Evolutionary conservation across 1,284 basidiomycete species (phyloP).

Genomic region (Irpex sp.): DNA sequence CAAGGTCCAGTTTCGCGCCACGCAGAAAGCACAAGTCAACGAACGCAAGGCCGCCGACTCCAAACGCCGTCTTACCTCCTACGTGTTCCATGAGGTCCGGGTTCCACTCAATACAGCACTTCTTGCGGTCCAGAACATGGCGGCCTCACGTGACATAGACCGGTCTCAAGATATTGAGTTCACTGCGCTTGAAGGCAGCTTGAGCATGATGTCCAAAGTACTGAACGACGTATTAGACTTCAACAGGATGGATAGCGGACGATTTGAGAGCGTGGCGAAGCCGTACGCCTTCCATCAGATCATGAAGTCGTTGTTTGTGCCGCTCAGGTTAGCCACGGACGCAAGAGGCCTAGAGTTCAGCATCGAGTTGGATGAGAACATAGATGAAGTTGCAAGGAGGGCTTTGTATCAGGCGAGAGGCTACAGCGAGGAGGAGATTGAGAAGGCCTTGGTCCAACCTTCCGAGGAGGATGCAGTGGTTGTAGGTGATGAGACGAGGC

Average conservation of each 20-base stretch:
- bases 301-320: slow-evolving; percentile 77
- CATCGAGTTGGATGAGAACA: slow-evolving; percentile 67
- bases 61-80: slow-evolving; percentile 79
- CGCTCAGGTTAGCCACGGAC: slow-evolving; percentile 72
- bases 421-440: slow-evolving; percentile 37
- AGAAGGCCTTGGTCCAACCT: slow-evolving; percentile 32
- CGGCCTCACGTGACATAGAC: slow-evolving; percentile 61
- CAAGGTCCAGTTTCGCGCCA: slow-evolving; percentile 74
- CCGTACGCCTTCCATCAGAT: slow-evolving; percentile 85
- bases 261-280: slow-evolving; percentile 66
- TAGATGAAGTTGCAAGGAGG: slow-evolving; percentile 63
- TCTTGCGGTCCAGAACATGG: slow-evolving; percentile 87
- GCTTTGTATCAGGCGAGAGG: slow-evolving; percentile 59
- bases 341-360: slow-evolving; percentile 67
- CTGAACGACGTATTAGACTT: slow-evolving; percentile 87
- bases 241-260: slow-evolving; percentile 75
- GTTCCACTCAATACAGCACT: slow-evolving; percentile 90
- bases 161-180: slow-evolving; percentile 76
- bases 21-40: slow-evolving; percentile 82
- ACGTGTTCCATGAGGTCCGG: slow-evolving; percentile 79
- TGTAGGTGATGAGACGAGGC: slow-evolving; percentile 75
- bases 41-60: slow-evolving; percentile 79
- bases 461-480: slow-evolving; percentile 62
- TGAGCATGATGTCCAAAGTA: slow-evolving; percentile 92
- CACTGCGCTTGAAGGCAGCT: slow-evolving; percentile 74